Conservation (phyloP, 1,284 basidiomycete genomes). For the Leccinum subspadiceum region DNA sequence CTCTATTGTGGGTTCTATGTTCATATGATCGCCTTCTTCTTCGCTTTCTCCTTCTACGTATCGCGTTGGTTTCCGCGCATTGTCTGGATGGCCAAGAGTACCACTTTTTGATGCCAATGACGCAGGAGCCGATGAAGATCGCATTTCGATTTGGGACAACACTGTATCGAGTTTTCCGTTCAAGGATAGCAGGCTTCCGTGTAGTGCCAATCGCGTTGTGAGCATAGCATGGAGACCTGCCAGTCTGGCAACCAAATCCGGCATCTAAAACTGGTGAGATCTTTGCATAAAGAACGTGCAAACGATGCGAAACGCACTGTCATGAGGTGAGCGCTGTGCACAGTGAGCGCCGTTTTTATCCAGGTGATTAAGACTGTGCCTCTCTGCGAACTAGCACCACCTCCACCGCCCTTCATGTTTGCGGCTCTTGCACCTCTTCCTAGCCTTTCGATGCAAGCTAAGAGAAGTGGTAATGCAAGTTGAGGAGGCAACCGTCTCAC, state of each 20-base stretch:
- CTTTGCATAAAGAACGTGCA: constrained; percentile 2
- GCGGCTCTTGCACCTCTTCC: constrained; percentile 73
- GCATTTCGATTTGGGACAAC: constrained; percentile 89
- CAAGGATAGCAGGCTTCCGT: constrained; percentile 83
- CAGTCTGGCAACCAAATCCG: constrained; percentile 81
- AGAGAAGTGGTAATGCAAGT: constrained; percentile 83
- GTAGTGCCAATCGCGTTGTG: constrained; percentile 75
- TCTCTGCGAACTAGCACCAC: constrained; percentile 81
- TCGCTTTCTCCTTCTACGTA: constrained; percentile 82
- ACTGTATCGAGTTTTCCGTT: constrained; percentile 93
- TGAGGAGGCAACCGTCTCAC: constrained; percentile 88
- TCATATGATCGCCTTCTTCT: constrained; percentile 64
- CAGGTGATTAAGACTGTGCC: constrained; percentile 85
- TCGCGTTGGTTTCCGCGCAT: constrained; percentile 43
- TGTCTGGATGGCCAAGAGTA: constrained; percentile 26
- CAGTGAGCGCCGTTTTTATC: constrained; percentile 84
- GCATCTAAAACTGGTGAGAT: constrained; percentile 56
- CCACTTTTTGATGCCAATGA: constrained; percentile 45
- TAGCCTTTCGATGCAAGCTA: constrained; percentile 87
- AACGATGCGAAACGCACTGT: constrained; percentile 58
- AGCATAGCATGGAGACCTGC: constrained; percentile 84
- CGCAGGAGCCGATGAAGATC: constrained; percentile 62
- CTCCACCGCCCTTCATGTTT: constrained; percentile 78
- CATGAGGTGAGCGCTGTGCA: constrained; percentile 93
- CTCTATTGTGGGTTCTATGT: constrained; percentile 64